Base-by-base conservation (phyloP, 2,329 filamentous ascomycete species). In the Teratosphaeria viscida region DNA sequence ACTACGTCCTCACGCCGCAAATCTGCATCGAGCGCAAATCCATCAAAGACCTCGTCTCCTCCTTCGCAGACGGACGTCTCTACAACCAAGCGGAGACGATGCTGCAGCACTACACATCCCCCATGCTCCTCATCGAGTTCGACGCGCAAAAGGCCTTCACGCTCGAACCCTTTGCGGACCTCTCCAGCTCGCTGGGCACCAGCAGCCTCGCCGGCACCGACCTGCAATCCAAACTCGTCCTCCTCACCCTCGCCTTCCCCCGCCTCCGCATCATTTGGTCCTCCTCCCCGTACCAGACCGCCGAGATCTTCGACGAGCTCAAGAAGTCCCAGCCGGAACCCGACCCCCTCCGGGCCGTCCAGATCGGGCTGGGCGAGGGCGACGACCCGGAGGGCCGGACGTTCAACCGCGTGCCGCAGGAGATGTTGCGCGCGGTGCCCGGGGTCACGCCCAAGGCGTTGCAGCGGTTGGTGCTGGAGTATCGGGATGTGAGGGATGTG, bases 121-220 rank as follows among this genome's bases (percentile, higher is more conserved):
- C 91, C 0, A 89, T 97, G 83, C 84, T 99, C 6, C 83, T 99
- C 53, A 97, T 99, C 70, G 94, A 99, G 74, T 99, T 99, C 73
- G 92, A 96, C 72, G 89, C 95, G 71, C 92, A 95, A 77, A 96
- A 95, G 73, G 92, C 90, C 3, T 99, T 99, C 74, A 97, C 92
- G 0, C 85, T 99, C 16, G 94, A 81, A 57, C 78, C 78, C 0
- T 81, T 81, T 61, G 74, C 77, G 1, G 79, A 81, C 61, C 72
- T 79, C 53, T 70, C 83, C n/a, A 29, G 5, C 14, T 84, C 81
- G 58, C 83, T 86, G 62, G 81, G 88, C 55, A 84, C 85, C 57
- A 81, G 86, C 0, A 78, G 79, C 55, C 74, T 80, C 27, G 78
- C 77, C 60, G 81, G 84, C 0, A 87, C 87, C 39, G 94, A 96